phyloP scores from a whole-genome alignment of 2,329 filamentous ascomycete species.

The Botryotinia calthae region DNA sequence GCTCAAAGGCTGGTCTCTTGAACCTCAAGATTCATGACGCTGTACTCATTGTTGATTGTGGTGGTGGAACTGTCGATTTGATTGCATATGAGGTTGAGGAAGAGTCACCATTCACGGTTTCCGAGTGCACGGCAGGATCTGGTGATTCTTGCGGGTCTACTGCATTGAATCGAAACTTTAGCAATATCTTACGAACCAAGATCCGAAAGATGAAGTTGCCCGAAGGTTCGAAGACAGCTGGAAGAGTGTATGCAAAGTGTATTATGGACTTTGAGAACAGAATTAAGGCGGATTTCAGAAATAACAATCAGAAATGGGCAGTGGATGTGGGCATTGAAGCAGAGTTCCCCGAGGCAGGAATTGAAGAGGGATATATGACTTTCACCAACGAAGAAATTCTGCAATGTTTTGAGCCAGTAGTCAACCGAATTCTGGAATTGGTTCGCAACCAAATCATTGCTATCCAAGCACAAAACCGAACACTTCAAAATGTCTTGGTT shows the following conservation, averaged over 20 bases:
- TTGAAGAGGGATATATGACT: conserved; percentile 99
- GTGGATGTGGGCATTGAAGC: conserved; percentile 98
- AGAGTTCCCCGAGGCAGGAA: conserved; percentile 94
- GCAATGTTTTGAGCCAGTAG: conserved; percentile 97
- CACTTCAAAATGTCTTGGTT: conserved; percentile 92
- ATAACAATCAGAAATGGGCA: conserved; percentile 98
- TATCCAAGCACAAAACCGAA: conserved; percentile 94
- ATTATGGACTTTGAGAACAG: conserved; percentile 99
- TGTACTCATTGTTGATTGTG: conserved; percentile 97
- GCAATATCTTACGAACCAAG: conserved; percentile 95
- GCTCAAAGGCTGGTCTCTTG: conserved; percentile 90
- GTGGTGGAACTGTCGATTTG: conserved; percentile 96
- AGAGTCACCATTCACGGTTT: conserved; percentile 93
- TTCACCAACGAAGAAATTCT: conserved; percentile 99
- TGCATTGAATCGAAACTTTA: conserved; percentile 95
- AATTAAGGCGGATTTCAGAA: conserved; percentile 99
- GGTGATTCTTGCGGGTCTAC: conserved; percentile 99
- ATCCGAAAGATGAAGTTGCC: conserved; percentile 99
- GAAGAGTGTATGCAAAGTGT: conserved; percentile 96
- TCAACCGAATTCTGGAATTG: conserved; percentile 93
- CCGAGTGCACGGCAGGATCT: conserved; percentile 94
- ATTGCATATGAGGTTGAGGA: conserved; percentile 99
- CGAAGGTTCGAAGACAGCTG: conserved; percentile 94
- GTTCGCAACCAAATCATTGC: conserved; percentile 98
- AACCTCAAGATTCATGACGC: conserved; percentile 98